Evolutionary conservation across 352 stramenopile genomes (phyloP).

Genomic region (Phytophthora pluvialis): DNA sequence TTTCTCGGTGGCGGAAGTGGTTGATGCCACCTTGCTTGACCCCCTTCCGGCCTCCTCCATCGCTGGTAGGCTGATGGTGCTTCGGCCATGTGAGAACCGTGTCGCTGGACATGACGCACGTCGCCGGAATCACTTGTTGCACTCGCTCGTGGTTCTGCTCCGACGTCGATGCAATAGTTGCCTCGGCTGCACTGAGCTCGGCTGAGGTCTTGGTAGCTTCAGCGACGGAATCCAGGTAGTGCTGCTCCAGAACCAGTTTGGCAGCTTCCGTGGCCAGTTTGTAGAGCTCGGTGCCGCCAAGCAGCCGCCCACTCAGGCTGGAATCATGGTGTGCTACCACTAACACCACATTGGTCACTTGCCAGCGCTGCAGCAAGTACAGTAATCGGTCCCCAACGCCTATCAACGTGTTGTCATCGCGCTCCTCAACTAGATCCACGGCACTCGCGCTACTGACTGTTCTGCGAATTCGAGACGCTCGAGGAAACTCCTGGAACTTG

Average conservation of each 20-base stretch:
- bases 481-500: conserved; percentile 55
- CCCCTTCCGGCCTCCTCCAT: conserved; percentile 57
- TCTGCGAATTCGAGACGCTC: conserved; percentile 50
- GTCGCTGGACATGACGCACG: conserved; percentile 61
- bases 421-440: conserved; percentile 56
- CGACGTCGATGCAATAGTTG: conserved; percentile 17
- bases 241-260: conserved; percentile 80
- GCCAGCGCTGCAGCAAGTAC: conserved; percentile 83
- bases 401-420: conserved; percentile 56
- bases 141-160: conserved; percentile 19
- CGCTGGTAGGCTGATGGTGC: conserved; percentile 59
- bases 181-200: conserved; percentile 29
- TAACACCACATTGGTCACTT: conserved; percentile 76
- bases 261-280: conserved; percentile 70
- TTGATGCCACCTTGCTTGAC: conserved; percentile 70
- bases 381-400: conserved; percentile 77
- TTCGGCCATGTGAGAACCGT: conserved; percentile 67
- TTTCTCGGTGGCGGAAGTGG: conserved; percentile 61
- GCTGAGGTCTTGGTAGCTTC: conserved; percentile 56
- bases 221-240: conserved; percentile 59
- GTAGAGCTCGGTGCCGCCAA: conserved; percentile 73
- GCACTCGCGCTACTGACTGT: conserved; percentile 11
- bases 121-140: conserved; percentile 37
- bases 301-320: conserved; percentile 60
- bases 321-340: conserved; percentile 68